Base-by-base conservation (phyloP, 768 basidiomycete species). In the Hericium rajendrae region DNA sequence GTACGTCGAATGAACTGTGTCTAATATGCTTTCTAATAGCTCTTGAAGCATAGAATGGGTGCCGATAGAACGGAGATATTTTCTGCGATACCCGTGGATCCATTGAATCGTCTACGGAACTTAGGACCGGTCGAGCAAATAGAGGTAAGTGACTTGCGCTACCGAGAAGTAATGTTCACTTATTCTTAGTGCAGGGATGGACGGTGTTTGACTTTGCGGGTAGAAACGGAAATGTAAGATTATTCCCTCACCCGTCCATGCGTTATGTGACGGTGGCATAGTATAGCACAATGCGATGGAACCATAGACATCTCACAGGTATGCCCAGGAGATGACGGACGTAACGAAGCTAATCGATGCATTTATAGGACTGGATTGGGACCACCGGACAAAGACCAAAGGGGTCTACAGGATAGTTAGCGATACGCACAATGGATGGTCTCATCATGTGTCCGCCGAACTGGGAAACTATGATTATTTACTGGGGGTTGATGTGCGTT, bases 401-500 rank as follows among this genome's bases (percentile, higher is more conserved):
- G 81, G 70, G n/a, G 72, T 97, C 32, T 95, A 79, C 71, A 82
- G 86, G 55, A 85, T 95, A 51, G 75, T 80, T 20, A 82, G 82
- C 38, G 71, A 75, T 46, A 79, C 77, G 6, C 83, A 84, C 61
- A 82, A 85, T 70, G 84, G 85, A 32, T 95, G 93, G 93, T 94
- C 92, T 4, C 74, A 70, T 12, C 74, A 78, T 60, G 94, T 95
- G 8, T 90, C 91, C 67, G 73, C 73, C 1, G 92, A 95, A 68
- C 78, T 86, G n/a, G 91, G 89, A 59, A 91, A 93, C 68, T 91
- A 89, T 67, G 90, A 92, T 63, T 92, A 85, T 68, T 75, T 92
- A 9, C 81, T 92, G 13, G 90, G 91, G 37, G 67, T 76, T 24
- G 83, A 90, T 70, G 88, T 88, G 59, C 60, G 78, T 72, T 15